Base-by-base conservation (phyloP, 2,329 filamentous ascomycete species). In the Lecanicillium sp. region DNA sequence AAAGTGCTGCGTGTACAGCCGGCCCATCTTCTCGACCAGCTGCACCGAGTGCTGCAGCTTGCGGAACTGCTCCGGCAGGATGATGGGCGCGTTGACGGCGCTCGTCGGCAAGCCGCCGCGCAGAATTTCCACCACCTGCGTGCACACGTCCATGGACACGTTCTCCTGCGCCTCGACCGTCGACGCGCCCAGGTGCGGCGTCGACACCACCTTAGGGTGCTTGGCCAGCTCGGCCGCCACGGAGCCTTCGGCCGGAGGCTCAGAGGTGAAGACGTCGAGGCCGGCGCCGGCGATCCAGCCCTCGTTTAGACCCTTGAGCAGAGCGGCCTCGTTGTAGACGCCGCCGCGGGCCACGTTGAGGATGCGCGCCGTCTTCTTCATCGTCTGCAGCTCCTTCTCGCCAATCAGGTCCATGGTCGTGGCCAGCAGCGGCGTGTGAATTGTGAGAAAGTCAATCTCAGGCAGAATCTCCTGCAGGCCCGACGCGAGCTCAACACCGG, bases 101-200 rank as follows among this genome's bases (percentile, higher is more conserved):
- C 74, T 78, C 2, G 83, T 84, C 0, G 86, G 85, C 2, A 89
- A 68, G 1, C 82, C 81, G 3, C 85, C 85, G 0, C 70, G 68
- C 3, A 92, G 66, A 30, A 90, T 86, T 42, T 81, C 74, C 0
- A 84, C 69, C 11, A 89, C 83, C 60, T 92, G 85, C 25, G 81
- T 80, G 58, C 85, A 90, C 8, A 90, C 86, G 49, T 90, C 86
- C 45, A 89, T 74, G 2, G 81, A 85, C 4, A 89, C 85, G 44
- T 88, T 89, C 53, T 90, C 84, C 57, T 92, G 85, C 0, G 86
- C 86, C 67, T 92, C 86, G 25, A 84, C 72, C 0, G 86, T 92
- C 0, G 80, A 86, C 0, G 86, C 86, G 7, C 85, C 85, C 0
- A 92, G 68, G 56, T 92, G 86, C 1, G 86, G 86, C 7, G 86